Evolutionary conservation across 2,329 filamentous ascomycete genomes (phyloP).

Genomic region (Trichoderma breve): DNA sequence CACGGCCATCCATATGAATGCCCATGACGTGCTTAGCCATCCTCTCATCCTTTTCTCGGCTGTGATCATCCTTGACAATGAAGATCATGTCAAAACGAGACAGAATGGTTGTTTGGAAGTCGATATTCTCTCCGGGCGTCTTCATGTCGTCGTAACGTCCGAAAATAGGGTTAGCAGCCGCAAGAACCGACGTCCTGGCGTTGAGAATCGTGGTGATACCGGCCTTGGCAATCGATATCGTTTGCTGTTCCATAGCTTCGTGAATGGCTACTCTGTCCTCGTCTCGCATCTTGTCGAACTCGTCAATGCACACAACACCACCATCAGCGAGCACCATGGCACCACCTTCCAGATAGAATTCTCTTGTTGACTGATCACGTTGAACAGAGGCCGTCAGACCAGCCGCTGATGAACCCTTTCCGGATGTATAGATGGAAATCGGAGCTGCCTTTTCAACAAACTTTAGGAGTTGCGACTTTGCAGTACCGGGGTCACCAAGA

Average conservation of each 20-base stretch:
- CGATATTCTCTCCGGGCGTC: conserved; percentile 95
- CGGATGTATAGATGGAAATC: conserved; percentile 97
- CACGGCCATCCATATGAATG: conserved; percentile 89
- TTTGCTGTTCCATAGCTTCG: conserved; percentile 99
- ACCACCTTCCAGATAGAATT: conserved; percentile 97
- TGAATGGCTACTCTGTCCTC: conserved; percentile 97
- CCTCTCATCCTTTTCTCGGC: conserved; percentile 80
- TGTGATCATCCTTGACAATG: conserved; percentile 94
- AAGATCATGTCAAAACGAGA: conserved; percentile 99
- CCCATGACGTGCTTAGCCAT: conserved; percentile 98
- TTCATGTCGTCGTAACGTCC: conserved; percentile 98
- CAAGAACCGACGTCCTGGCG: conserved; percentile 88
- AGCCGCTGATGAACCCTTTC: conserved; percentile 94
- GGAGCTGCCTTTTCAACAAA: conserved; percentile 96
- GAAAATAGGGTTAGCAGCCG: conserved; percentile 95
- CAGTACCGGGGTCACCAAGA: conserved; percentile 95
- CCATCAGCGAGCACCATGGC: conserved; percentile 98
- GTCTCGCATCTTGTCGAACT: conserved; percentile 99
- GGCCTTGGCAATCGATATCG: conserved; percentile 97
- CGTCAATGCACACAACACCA: conserved; percentile 96
- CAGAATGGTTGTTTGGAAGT: conserved; percentile 97
- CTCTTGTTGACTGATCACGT: conserved; percentile 82
- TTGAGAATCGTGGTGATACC: conserved; percentile 98
- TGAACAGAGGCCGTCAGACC: conserved; percentile 98
- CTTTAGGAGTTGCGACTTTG: conserved; percentile 94